Base-by-base conservation (phyloP, 1,139 yeast species). In the Taphrina wiesneri region DNA sequence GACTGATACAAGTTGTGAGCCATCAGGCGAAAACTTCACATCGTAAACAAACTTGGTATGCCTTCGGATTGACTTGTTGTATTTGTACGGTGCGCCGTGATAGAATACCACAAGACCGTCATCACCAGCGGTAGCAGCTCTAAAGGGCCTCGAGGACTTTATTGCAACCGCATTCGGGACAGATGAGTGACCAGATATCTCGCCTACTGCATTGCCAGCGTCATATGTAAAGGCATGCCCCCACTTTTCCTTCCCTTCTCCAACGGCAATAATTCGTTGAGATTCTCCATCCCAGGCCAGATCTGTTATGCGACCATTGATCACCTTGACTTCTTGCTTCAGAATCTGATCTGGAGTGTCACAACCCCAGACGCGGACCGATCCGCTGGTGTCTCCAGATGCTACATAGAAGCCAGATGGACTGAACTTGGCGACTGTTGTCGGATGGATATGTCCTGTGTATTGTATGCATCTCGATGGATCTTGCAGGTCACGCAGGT, bases 171-270 rank as follows among this genome's bases (percentile, higher is more conserved):
- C 90, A 74, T 88, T 90, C 74, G 92, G 85, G 49, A 85, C 83
- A 47, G 88, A 86, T n/a, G 96, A 83, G 75, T 93, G 99, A 34
- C 99, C 99, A 67, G 91, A 86, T 71, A 95, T 87, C 56, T 93
- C 98, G 65, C 99, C 99, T 56, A 93, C 86, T 11, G 97, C 85
- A 76, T 93, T 93, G 67, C 99, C 99, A 0, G 96, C 83, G 75
- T 93, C 99, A 83, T 89, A 88, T 5, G 96, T 85, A 74, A 93
- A 90, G 69, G 96, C 92, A 72, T 89, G 97, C 2, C 98, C 99
- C 74, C 85, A 91, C 54, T 88, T 83, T 73, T 92, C 97, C 73
- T 88, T 87, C 59, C 99, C 98, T 72, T 89, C 88, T 64, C 99
- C 99, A 11, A 92, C 98, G 0, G 97, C 97, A 74, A 95, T 89